phyloP scores from a whole-genome alignment of 1,139 yeast species.

The Hansenula sp. region DNA sequence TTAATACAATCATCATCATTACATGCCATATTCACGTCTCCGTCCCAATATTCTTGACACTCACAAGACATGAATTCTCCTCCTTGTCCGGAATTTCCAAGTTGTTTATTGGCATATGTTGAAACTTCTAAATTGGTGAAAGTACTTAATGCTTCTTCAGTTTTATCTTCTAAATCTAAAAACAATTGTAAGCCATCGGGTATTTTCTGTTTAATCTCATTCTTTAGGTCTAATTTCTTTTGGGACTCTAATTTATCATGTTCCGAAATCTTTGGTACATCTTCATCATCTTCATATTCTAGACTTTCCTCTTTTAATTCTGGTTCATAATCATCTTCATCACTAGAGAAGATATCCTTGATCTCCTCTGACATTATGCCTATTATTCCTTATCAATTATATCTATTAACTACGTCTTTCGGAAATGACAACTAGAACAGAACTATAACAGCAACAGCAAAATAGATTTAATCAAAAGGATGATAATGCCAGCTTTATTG shows the following conservation, averaged over 20 bases:
- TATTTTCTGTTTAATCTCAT: slow-evolving; percentile 14
- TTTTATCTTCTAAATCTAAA: slow-evolving; percentile 49
- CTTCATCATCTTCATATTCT: neutral
- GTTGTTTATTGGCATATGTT: slow-evolving; percentile 49
- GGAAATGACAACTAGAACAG: too few species aligned
- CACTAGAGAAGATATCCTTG: slow-evolving; percentile 4
- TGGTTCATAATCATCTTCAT: slow-evolving; percentile 15
- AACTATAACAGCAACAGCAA: too few species aligned
- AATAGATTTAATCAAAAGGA: too few species aligned
- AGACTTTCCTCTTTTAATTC: neutral
- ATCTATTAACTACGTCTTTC: too few species aligned
- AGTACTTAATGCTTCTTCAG: slow-evolving; percentile 62
- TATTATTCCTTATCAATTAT: too few species aligned
- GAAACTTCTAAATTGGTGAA: slow-evolving; percentile 57
- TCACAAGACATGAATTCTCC: slow-evolving; percentile 86
- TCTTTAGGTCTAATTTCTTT: slow-evolving; percentile 11
- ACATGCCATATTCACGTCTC: slow-evolving; percentile 63
- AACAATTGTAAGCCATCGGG: slow-evolving; percentile 31
- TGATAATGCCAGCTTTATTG: too few species aligned
- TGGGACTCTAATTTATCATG: slow-evolving; percentile 16
- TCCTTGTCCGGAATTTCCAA: slow-evolving; percentile 67
- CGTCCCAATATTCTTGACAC: slow-evolving; percentile 43
- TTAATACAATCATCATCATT: slow-evolving; percentile 88
- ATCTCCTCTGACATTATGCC: neutral
- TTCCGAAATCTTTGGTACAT: slow-evolving; percentile 13